Evolutionary conservation across 2,329 filamentous ascomycete species (phyloP).

Genomic region (Apiospora pterosperma): DNA sequence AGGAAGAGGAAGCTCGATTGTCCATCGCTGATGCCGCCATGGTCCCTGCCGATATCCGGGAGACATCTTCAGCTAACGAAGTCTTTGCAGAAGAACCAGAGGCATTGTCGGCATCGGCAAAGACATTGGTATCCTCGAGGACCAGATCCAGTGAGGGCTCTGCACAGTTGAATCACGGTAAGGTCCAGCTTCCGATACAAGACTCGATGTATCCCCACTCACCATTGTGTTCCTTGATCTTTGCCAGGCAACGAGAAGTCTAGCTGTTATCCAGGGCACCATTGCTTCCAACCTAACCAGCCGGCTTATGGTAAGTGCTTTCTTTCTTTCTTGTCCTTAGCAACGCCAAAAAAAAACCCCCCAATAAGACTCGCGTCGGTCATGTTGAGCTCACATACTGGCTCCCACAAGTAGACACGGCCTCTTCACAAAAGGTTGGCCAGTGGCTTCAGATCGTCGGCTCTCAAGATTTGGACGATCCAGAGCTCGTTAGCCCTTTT

Average conservation of each 20-base stretch:
- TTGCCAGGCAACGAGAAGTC: neutral
- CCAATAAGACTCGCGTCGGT: neutral
- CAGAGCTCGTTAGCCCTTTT: conserved; percentile 4
- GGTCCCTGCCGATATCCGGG: neutral
- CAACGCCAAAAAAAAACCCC: neutral
- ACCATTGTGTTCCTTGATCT: neutral
- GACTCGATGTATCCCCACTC: neutral
- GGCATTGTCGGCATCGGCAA: neutral
- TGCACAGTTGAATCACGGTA: neutral
- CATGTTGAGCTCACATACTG: neutral
- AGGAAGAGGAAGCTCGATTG: neutral
- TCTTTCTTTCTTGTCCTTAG: too few relatives aligned
- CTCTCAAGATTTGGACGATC: neutral
- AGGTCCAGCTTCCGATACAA: neutral
- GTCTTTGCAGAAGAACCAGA: neutral
- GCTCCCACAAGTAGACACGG: neutral
- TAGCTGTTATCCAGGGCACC: neutral
- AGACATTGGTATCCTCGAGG: neutral
- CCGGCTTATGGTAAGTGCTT: neutral
- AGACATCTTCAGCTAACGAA: neutral
- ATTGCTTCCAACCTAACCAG: neutral
- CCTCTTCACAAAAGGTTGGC: neutral
- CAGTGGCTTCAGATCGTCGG: neutral
- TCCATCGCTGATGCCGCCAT: neutral
- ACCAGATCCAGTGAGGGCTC: neutral